Evolutionary conservation across 2,329 filamentous ascomycete genomes (phyloP).

Genomic region (Microthyrium microscopicum): DNA sequence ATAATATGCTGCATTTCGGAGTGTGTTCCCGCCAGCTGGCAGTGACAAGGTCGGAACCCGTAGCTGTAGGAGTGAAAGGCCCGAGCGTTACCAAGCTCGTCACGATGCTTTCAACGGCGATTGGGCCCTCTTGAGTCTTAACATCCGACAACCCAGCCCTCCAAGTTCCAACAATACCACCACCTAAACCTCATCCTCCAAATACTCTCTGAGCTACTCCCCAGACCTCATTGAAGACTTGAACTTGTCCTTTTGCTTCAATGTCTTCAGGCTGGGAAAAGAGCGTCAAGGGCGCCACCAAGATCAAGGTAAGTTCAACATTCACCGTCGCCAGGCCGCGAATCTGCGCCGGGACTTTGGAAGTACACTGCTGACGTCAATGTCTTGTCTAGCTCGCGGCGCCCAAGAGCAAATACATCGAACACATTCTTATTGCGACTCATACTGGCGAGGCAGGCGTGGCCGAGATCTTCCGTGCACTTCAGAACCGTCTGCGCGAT

Average conservation of each 20-base stretch:
- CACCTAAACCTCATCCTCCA: neutral
- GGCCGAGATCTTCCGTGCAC: constrained; percentile 82
- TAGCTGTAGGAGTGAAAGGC: no score
- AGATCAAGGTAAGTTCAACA: constrained; percentile 59
- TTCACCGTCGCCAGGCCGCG: neutral
- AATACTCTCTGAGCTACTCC: neutral
- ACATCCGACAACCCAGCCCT: no score
- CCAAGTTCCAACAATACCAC: neutral
- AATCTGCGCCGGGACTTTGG: neutral
- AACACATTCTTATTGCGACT: constrained; percentile 90
- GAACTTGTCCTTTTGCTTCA: constrained; percentile 4
- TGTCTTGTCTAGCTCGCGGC: constrained; percentile 54
- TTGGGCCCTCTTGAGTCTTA: no score
- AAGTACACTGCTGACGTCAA: constrained; percentile 1
- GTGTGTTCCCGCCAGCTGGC: no score
- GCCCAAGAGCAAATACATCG: constrained; percentile 98
- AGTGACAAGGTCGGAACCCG: no score
- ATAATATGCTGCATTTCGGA: no score
- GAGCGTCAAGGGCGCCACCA: constrained; percentile 95
- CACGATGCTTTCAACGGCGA: no score
- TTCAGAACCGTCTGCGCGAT: constrained; percentile 78
- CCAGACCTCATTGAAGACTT: no score
- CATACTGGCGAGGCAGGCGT: constrained; percentile 90
- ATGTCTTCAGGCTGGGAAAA: constrained; percentile 94
- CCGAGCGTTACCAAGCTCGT: no score